Conservation (phyloP, 2,329 filamentous ascomycete species). For the Pseudogymnoascus sp. region DNA sequence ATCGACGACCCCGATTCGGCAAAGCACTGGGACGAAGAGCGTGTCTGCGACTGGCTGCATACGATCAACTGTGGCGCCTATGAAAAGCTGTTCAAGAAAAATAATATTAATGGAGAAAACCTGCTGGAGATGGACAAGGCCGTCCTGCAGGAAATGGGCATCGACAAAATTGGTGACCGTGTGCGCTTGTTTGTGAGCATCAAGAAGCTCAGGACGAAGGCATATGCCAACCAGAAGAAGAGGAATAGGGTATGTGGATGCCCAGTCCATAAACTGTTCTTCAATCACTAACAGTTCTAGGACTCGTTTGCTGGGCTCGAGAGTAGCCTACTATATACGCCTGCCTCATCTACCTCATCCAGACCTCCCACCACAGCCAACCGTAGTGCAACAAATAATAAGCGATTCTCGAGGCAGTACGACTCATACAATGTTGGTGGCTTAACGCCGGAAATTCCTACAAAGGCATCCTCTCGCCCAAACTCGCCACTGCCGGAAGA, state of each 20-base stretch:
- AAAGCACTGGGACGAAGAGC: constrained; percentile 84
- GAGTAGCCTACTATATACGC: constrained; percentile 44
- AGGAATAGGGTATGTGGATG: constrained; percentile 64
- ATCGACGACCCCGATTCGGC: constrained; percentile 66
- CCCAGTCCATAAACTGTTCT: background rate
- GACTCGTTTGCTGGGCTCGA: constrained; percentile 80
- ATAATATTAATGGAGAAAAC: constrained; percentile 97
- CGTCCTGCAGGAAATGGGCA: constrained; percentile 93
- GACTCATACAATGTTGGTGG: constrained; percentile 14
- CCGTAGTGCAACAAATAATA: constrained; percentile 43
- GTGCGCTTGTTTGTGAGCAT: constrained; percentile 83
- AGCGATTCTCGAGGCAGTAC: constrained; percentile 55
- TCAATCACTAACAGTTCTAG: constrained; percentile 36
- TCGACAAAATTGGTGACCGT: constrained; percentile 94
- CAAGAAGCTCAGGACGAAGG: constrained; percentile 71
- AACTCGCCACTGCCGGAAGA: constrained; percentile 49
- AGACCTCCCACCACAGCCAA: constrained; percentile 49
- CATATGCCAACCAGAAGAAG: constrained; percentile 70
- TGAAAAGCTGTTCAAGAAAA: constrained; percentile 77
- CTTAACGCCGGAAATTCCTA: constrained; percentile 30
- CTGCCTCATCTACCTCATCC: constrained; percentile 57
- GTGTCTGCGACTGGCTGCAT: constrained; percentile 82
- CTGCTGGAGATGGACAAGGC: constrained; percentile 95
- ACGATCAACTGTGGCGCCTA: constrained; percentile 93
- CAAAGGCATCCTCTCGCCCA: constrained; percentile 57